Evolutionary conservation across 345 rosid species (phyloP).

Genomic region (Eucalyptus virginea): DNA sequence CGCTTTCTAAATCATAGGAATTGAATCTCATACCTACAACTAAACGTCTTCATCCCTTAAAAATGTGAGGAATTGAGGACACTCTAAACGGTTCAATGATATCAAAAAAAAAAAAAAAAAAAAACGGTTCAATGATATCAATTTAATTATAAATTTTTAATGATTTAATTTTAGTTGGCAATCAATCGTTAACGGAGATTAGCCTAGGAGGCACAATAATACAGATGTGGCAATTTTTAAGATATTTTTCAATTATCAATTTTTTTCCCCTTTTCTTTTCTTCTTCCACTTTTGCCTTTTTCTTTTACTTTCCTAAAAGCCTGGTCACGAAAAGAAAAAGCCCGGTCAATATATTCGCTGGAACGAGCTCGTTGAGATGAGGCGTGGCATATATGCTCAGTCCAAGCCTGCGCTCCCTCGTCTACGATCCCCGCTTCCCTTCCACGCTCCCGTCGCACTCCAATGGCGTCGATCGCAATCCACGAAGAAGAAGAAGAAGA

Average conservation of each 20-base stretch:
- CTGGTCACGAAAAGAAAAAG: not conserved
- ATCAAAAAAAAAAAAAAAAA: too few species aligned
- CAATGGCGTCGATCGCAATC: not conserved
- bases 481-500: not conserved
- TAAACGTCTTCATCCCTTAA: fast-evolving
- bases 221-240: fast-evolving
- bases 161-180: too few species aligned
- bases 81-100: fast-evolving
- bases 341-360: not conserved
- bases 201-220: fast-evolving
- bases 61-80: fast-evolving
- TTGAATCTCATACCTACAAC: fast-evolving
- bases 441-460: not conserved
- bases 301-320: not conserved
- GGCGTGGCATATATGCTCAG: not conserved
- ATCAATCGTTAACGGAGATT: too few species aligned
- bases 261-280: not conserved
- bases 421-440: not conserved
- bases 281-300: not conserved
- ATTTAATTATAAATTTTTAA: too few species aligned
- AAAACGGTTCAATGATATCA: too few species aligned
- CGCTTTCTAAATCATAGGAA: fast-evolving
- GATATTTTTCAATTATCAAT: not conserved
- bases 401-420: not conserved
- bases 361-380: not conserved